A percentile compares a stretch with the other conserved stretches of the same genome.
Conservation (phyloP, 768 basidiomycete genomes). For the Tulasnella calospora region DNA sequence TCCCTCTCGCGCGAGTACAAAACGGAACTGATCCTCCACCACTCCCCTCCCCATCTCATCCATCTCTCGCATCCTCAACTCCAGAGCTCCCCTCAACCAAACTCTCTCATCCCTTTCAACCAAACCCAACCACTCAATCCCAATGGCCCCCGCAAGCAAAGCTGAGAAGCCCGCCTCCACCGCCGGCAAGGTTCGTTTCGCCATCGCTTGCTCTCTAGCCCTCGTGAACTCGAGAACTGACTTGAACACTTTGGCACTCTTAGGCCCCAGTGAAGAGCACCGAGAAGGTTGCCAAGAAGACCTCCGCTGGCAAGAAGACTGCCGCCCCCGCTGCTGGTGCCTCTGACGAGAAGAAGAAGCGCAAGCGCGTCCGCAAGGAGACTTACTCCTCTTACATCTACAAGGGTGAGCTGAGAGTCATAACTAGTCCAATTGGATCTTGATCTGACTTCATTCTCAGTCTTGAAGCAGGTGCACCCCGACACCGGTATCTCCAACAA, state of each 20-base stretch:
- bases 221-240: neutral
- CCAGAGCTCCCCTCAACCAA: slow-evolving; percentile 10
- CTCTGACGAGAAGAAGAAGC: slow-evolving; percentile 77
- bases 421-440: neutral
- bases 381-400: slow-evolving; percentile 92
- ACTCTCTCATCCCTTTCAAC: slow-evolving; percentile 1
- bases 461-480: slow-evolving; percentile 95
- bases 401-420: slow-evolving; percentile 53
- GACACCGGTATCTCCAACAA: slow-evolving; percentile 99
- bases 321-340: slow-evolving; percentile 55
- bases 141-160: slow-evolving; percentile 29
- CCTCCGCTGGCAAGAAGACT: slow-evolving; percentile 42
- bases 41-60: neutral
- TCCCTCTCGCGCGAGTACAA: slow-evolving; percentile 11
- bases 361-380: slow-evolving; percentile 76
- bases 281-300: slow-evolving; percentile 71
- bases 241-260: slow-evolving; percentile 26
- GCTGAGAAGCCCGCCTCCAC: slow-evolving; percentile 66
- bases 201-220: neutral
- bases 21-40: slow-evolving; percentile 1
- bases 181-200: slow-evolving; percentile 56
- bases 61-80: neutral
- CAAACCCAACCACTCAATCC: neutral
- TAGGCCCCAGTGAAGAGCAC: slow-evolving; percentile 64
- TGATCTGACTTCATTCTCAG: slow-evolving; percentile 40